Conservation (phyloP, 352 stramenopile genomes). For the Phytophthora foliorum region DNA sequence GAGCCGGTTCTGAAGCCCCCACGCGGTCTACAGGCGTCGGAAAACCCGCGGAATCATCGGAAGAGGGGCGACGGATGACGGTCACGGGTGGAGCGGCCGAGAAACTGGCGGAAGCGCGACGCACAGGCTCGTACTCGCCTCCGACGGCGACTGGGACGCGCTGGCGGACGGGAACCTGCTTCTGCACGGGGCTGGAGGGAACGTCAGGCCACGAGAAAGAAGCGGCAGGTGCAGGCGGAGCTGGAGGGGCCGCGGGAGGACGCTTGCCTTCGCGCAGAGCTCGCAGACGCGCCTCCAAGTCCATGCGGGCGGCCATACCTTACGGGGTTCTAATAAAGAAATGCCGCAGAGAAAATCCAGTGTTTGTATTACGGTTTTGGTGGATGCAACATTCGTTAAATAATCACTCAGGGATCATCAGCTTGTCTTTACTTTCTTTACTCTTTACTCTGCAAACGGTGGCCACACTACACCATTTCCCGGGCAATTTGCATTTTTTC, state of each 20-base stretch:
- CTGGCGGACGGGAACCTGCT: conserved; percentile 4
- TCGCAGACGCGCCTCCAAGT: conserved; percentile 71
- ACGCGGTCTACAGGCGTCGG: conserved; percentile 2
- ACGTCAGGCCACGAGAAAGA: conserved; percentile 40
- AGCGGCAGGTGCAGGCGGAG: conserved; percentile 7
- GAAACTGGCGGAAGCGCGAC: conserved; percentile 20
- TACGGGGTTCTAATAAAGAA: background rate
- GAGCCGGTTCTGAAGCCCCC: conserved; percentile 2
- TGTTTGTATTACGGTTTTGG: background rate
- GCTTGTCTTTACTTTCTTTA: too few species aligned
- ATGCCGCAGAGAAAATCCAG: conserved; percentile 15
- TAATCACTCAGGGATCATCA: too few species aligned
- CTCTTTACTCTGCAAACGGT: too few species aligned
- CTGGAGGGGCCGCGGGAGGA: background rate
- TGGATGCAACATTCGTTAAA: too few species aligned
- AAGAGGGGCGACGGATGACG: conserved; percentile 24
- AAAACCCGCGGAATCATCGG: conserved; percentile 11
- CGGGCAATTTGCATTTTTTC: too few species aligned
- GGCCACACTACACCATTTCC: too few species aligned
- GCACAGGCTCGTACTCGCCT: conserved; percentile 5
- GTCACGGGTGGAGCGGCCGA: conserved; percentile 20
- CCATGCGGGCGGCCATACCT: conserved; percentile 42
- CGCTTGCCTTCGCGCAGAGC: conserved; percentile 56
- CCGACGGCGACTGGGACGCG: conserved; percentile 15
- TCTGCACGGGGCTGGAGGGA: conserved; percentile 21